A percentile compares a stretch with the other conserved stretches of the same genome.
Evolutionary conservation across 2,329 filamentous ascomycete species (phyloP).

Genomic region (Thielaviopsis euricoi): DNA sequence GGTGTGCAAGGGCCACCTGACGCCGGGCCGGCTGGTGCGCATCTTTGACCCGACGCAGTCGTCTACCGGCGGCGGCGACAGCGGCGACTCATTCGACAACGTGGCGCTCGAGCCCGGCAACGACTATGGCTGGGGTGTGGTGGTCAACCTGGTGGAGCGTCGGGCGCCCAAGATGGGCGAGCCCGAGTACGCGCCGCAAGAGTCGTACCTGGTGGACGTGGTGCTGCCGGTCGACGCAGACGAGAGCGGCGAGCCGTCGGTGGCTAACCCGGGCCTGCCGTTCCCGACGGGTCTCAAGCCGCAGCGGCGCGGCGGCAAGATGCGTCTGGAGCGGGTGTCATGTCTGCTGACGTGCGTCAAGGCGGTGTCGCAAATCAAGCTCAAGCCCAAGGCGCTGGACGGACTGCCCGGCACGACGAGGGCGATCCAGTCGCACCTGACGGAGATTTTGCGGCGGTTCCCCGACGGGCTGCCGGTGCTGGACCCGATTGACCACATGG

Average conservation of each 20-base stretch:
- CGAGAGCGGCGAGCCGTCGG: constrained; percentile 23
- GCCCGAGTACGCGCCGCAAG: constrained; percentile 54
- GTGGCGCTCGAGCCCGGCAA: constrained; percentile 26
- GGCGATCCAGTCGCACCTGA: constrained; percentile 53
- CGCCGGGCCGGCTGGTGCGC: constrained; percentile 72
- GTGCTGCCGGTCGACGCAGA: constrained; percentile 46
- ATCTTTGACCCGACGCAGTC: constrained; percentile 48
- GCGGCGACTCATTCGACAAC: too few relatives aligned
- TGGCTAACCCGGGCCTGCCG: constrained; percentile 22
- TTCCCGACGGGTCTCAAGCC: constrained; percentile 48
- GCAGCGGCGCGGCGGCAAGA: constrained; percentile 45
- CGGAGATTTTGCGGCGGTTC: constrained; percentile 73
- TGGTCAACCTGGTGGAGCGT: constrained; percentile 56
- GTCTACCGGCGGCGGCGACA: too few relatives aligned
- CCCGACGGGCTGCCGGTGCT: constrained; percentile 79
- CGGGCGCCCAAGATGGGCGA: constrained; percentile 49
- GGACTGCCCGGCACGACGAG: constrained; percentile 3
- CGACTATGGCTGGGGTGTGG: constrained; percentile 90
- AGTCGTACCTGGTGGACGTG: constrained; percentile 71
- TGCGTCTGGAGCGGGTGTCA: constrained; percentile 67
- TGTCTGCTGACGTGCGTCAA: constrained; percentile 76
- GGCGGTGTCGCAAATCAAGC: constrained; percentile 64
- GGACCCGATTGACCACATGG: constrained; percentile 93
- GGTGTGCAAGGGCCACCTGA: constrained; percentile 70
- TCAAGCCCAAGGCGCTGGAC: constrained; percentile 22